Conservation (phyloP, 768 basidiomycete species). For the Lentinula sp. region DNA sequence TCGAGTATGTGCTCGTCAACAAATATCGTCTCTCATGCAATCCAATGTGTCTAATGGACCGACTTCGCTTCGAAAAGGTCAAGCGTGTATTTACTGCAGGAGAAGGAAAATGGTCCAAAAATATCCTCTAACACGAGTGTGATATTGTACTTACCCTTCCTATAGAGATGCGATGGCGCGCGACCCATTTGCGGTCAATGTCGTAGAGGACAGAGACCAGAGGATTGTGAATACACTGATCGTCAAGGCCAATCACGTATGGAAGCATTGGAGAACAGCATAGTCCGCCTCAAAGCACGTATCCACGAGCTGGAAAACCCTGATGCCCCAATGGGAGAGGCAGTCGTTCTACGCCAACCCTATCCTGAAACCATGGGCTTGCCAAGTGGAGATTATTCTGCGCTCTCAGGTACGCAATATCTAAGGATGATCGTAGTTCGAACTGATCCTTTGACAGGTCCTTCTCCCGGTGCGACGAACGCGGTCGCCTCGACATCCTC, state of each 20-base stretch:
- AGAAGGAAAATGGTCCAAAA: conserved; percentile 9
- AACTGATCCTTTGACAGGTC: background rate
- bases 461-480: background rate
- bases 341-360: conserved; percentile 29
- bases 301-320: conserved; percentile 42
- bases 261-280: conserved; percentile 45
- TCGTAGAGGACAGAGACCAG: conserved; percentile 34
- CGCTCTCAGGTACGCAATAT: background rate
- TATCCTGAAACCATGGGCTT: conserved; percentile 17
- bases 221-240: conserved; percentile 57
- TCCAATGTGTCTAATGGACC: background rate
- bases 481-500: background rate
- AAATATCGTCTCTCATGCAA: background rate
- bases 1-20: background rate
- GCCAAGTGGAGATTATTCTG: background rate
- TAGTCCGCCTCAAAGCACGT: conserved; percentile 39
- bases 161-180: conserved; percentile 29
- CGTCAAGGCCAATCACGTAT: conserved; percentile 40
- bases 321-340: conserved; percentile 10
- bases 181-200: conserved; percentile 52
- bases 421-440: background rate
- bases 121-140: background rate
- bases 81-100: conserved; percentile 11
- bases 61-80: conserved; percentile 8
- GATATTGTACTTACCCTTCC: background rate